phyloP scores from a whole-genome alignment of 805 yeast species.

The Wickerhamiella cacticola region DNA sequence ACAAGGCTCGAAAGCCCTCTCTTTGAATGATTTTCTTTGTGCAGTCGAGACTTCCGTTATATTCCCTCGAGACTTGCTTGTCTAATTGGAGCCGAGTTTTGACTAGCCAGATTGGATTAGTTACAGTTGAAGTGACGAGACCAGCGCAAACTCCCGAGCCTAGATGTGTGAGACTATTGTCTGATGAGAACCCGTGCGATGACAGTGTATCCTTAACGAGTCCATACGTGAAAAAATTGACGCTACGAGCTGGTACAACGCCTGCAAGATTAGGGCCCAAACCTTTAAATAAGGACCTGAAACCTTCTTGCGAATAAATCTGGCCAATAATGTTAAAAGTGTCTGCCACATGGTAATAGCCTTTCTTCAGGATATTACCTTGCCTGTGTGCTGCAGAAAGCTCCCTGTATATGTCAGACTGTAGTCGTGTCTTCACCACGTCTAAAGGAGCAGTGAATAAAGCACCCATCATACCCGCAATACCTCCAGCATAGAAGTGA shows the following conservation, averaged over 20 bases:
- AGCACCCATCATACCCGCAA: slow-evolving; percentile 98
- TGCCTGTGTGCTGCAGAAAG: slow-evolving; percentile 17
- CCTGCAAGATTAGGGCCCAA: slow-evolving; percentile 95
- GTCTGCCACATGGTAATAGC: slow-evolving; percentile 67
- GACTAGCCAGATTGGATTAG: slow-evolving; percentile 95
- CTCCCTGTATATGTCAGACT: slow-evolving; percentile 59
- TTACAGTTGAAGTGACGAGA: slow-evolving; percentile 83
- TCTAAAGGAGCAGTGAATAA: slow-evolving; percentile 88
- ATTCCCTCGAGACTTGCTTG: slow-evolving; percentile 44
- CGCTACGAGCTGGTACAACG: slow-evolving; percentile 94
- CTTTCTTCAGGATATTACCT: slow-evolving; percentile 30
- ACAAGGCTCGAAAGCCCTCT: slow-evolving; percentile 74
- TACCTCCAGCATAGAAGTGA: slow-evolving; percentile 36
- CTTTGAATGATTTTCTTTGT: slow-evolving; percentile 49
- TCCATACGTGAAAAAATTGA: slow-evolving; percentile 94
- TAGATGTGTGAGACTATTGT: slow-evolving; percentile 69
- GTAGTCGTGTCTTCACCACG: slow-evolving; percentile 89
- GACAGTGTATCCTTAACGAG: slow-evolving; percentile 73
- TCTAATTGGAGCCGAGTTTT: slow-evolving; percentile 92
- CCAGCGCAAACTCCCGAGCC: slow-evolving; percentile 86
- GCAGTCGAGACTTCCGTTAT: slow-evolving; percentile 81
- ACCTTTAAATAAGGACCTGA: slow-evolving; percentile 80
- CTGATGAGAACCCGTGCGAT: slow-evolving; percentile 46
- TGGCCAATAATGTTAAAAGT: slow-evolving; percentile 60
- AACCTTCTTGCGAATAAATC: slow-evolving; percentile 68